Base-by-base conservation (phyloP, 805 yeast genomes). In the Komagataella ulmi region DNA sequence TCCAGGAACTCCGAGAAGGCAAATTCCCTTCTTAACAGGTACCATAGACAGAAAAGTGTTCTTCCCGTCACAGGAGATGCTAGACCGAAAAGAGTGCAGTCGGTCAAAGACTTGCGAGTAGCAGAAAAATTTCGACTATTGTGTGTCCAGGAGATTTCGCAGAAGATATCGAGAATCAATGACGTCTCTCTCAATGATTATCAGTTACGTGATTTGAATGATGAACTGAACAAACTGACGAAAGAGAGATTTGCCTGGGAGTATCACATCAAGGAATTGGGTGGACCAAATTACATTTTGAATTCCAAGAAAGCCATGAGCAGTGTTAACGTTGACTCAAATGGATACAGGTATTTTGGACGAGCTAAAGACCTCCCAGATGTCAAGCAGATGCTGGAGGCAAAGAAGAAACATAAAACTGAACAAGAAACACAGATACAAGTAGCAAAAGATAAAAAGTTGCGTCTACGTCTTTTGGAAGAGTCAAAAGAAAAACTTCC, bases 331-430 rank as follows among this genome's bases (percentile, higher is more conserved):
- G 19, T 46, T 61, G 76, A 1, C n/a, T 7, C 46, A 5, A 69
- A 74, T 45, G 88, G 88, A 0, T 80, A 79, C 56, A 68, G 84
- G 52, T 90, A 85, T 64, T 90, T 80, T 65, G 97, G 97, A 0
- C 66, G 96, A 49, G 96, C 96, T 0, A 72, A 78, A 50, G 91
- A 88, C 47, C 66, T 89, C 7, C 85, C 88, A 0, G 96, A 86
- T 55, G 90, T 85, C 6, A 68, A 73, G 50, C 73, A 73, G 53
- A 55, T 77, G 19, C 54, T 80, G 17, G 69, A 70, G 50, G 62
- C 69, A 45, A 65, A 71, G 57, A 60, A 51, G 47, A 59, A 52
- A 44, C 55, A 55, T 51, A 62, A 59, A 47, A 59, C 54, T 54
- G 58, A 54, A 12, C 56, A 49, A 19, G 56, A 49, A 21, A 57